Evolutionary conservation across 2,329 filamentous ascomycete species (phyloP).

Genomic region (Talaromyces pinophilus): DNA sequence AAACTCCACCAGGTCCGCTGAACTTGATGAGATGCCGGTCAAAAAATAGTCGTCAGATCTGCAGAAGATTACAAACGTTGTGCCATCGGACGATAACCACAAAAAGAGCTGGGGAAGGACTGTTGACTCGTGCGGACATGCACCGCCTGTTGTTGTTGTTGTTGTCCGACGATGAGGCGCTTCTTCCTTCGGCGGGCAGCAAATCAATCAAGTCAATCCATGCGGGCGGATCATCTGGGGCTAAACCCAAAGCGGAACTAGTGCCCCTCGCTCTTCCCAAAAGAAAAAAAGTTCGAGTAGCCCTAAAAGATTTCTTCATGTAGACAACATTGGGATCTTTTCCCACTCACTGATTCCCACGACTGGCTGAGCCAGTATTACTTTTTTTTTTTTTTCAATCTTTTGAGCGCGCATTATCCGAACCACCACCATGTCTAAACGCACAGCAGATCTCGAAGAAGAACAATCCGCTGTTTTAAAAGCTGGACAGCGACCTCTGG

Average conservation of each 20-base stretch:
- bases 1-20: neutral
- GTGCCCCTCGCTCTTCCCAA: constrained; percentile 20
- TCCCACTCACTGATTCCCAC: neutral
- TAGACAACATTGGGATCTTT: constrained; percentile 8
- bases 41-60: no score
- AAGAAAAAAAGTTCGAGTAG: constrained; percentile 24
- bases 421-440: constrained; percentile 57
- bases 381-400: constrained; percentile 18
- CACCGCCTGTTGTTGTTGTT: neutral
- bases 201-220: constrained; percentile 14
- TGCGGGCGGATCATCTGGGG: constrained; percentile 19
- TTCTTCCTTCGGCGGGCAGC: constrained; percentile 16
- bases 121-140: constrained; percentile 12
- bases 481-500: constrained; percentile 60
- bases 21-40: neutral
- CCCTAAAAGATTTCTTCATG: constrained; percentile 22
- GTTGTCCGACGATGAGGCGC: constrained; percentile 16
- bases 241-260: constrained; percentile 19
- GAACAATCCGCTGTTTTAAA: constrained; percentile 58
- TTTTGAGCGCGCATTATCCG: constrained; percentile 5
- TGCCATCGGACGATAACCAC: neutral
- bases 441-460: constrained; percentile 56
- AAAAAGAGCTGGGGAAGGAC: neutral
- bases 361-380: constrained; percentile 22
- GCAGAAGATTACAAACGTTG: neutral